Base-by-base conservation (phyloP, 2,329 filamentous ascomycete genomes). In the Botrytis cinerea region DNA sequence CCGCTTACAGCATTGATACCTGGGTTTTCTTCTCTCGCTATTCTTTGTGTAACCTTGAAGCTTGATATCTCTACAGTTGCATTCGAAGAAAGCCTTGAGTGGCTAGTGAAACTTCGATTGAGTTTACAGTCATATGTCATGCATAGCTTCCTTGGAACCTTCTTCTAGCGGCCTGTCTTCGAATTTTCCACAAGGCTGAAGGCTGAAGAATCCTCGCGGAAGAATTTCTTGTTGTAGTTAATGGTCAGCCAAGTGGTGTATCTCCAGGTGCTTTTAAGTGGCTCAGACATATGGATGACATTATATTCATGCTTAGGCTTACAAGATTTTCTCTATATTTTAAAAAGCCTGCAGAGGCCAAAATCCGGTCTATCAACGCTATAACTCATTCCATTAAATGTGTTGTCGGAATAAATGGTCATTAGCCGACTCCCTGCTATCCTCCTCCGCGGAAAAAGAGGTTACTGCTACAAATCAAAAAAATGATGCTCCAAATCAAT, bases 101-200 rank as follows among this genome's bases (percentile, higher is more conserved):
- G n/a, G 40, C 28, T 62, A 38, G 54, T 61, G 22, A n/a, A 38
- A 18, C 3, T 43, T 20, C 10, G 3, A 43, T 32, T 32, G 14
- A 38, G 43, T 60, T 38, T n/a, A 61, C 6, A n/a, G n/a, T 46
- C 28, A 70, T n/a, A 46, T 70, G 54, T 46, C 43, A 70, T 70
- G 48, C 66, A 69, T 69, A 16, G 10, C 7, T 32, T 57, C 35
- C 48, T 57, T 32, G 48, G n/a, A n/a, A 32, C n/a, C 16, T 43
- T 22, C 28, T 57, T 25, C 38, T 18, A 43, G 38, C 66, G 38
- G 48, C 10, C 35, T 48, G n/a, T n/a, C 18, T 43, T 57, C 38
- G 10, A 32, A 7, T 32, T 7, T 69, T 18, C n/a, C 9, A 46
- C 68, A 70, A 16, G 68, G 68, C 68, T 70, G 54, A 46, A n/a